Base-by-base conservation (phyloP, 352 stramenopile species). In the Phytophthora fragariaefolia region DNA sequence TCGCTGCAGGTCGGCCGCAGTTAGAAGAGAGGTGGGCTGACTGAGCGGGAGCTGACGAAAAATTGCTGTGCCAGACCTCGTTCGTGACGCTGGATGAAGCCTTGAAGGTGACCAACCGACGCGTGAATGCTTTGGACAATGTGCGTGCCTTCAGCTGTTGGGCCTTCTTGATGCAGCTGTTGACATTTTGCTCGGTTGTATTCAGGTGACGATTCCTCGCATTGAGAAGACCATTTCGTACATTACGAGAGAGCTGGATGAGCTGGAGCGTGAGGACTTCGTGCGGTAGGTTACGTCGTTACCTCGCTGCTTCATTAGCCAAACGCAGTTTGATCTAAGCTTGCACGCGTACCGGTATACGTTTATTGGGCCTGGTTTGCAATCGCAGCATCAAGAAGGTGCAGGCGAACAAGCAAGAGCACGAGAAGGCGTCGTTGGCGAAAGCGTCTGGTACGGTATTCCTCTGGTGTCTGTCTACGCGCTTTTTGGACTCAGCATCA, bases 91-190 rank as follows among this genome's bases (percentile, higher is more conserved):
- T 99, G 55, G 98, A 99, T 75, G 98, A 99, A 80, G 97, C 98
- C 13, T 72, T 98, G 43, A 98, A 98, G 80, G 91, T 99, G 43
- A 99, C 98, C 20, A 99, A 99, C 82, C 93, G 98, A 62, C 95
- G 98, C 79, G 97, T 99, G 47, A 99, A 99, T 80, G 98, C 98
- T 17, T 85, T 99, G 76, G 98, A 99, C 71, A 99, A 99, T 74
- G 85, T 91, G 59, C 43, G 82, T 70, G n/a, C 6, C 10, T 10
- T 64, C 17, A 40, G 23, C 17, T 55, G 24, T 42, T 27, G 9
- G 9, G 10, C 13, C 12, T 15, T 26, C 17, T 18, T 12, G 9
- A 18, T 40, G 8, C 34, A 6, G 27, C 23, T 43, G 13, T 17
- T 40, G 30, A 22, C 18, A 8, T 26, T 30, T 4, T 36, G n/a